Conservation (phyloP, 331 rosid species). For the Pyracantha coccinea region DNA sequence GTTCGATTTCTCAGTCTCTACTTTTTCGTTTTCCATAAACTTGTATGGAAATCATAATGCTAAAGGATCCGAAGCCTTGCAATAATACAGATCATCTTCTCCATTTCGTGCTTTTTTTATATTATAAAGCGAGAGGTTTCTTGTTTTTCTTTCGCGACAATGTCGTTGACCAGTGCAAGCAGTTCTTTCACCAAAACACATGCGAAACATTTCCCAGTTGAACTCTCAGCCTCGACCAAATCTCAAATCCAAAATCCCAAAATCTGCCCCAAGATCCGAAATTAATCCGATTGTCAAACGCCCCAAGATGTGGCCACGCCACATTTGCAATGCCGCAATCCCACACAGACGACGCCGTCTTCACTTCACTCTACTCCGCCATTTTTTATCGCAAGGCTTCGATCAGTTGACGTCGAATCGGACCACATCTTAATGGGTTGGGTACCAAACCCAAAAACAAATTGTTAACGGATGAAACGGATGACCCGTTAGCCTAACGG, state of each 20-base stretch:
- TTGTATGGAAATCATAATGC: no score
- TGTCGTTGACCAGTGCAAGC: neutral
- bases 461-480: no score
- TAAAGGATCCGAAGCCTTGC: no score
- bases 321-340: constrained; percentile 21
- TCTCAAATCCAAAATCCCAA: neutral
- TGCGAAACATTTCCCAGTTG: neutral
- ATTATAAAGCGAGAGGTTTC: neutral
- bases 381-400: constrained; percentile 33
- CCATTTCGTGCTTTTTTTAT: neutral
- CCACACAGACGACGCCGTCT: constrained; percentile 23
- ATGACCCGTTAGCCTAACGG: no score
- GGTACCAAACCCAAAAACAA: no score
- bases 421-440: neutral
- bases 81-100: no score
- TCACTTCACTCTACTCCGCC: constrained; percentile 36
- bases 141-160: neutral
- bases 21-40: neutral
- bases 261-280: constrained; percentile 18
- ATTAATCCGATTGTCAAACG: constrained; percentile 8
- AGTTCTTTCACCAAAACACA: neutral
- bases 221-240: neutral
- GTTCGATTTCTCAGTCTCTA: neutral
- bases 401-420: constrained; percentile 13
- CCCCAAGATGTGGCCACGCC: constrained; percentile 21